phyloP scores from a whole-genome alignment of 306 rosid species.

The Heteromeles arbutifolia region DNA sequence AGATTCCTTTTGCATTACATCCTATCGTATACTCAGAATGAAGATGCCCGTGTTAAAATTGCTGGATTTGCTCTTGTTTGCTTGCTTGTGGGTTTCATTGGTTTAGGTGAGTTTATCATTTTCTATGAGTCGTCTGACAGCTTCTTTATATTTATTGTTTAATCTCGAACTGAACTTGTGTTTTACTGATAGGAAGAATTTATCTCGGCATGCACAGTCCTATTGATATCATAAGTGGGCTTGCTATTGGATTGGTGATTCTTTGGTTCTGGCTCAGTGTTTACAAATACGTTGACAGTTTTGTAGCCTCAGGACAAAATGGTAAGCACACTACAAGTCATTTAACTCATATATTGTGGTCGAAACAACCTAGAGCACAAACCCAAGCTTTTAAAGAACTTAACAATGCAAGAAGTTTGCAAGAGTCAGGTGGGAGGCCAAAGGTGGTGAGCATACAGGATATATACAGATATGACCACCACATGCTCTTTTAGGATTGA shows the following conservation, averaged over 20 bases:
- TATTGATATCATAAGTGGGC: constrained; percentile 69
- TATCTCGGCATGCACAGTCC: constrained; percentile 98
- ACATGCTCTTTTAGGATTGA: background rate
- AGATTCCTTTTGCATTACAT: constrained; percentile 81
- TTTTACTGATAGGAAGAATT: constrained; percentile 67
- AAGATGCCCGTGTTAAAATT: constrained; percentile 36
- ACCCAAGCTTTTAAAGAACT: background rate
- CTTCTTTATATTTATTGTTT: constrained; percentile 16
- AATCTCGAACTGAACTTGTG: constrained; percentile 14
- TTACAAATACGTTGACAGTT: constrained; percentile 55
- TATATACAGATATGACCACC: background rate
- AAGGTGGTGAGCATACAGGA: background rate
- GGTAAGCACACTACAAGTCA: constrained; percentile 41
- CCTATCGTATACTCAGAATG: constrained; percentile 49
- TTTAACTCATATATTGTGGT: background rate
- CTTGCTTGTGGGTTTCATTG: constrained; percentile 69
- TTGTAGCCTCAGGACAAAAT: constrained; percentile 71
- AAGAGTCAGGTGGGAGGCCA: background rate
- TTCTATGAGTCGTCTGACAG: background rate
- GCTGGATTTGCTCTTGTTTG: constrained; percentile 56
- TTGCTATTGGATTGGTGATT: constrained; percentile 55
- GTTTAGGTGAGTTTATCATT: constrained; percentile 55
- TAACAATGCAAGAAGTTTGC: background rate
- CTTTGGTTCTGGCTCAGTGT: constrained; percentile 76
- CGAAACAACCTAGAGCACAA: background rate